Conservation (phyloP, 208 protist genomes). For the Angomonas deanei region DNA sequence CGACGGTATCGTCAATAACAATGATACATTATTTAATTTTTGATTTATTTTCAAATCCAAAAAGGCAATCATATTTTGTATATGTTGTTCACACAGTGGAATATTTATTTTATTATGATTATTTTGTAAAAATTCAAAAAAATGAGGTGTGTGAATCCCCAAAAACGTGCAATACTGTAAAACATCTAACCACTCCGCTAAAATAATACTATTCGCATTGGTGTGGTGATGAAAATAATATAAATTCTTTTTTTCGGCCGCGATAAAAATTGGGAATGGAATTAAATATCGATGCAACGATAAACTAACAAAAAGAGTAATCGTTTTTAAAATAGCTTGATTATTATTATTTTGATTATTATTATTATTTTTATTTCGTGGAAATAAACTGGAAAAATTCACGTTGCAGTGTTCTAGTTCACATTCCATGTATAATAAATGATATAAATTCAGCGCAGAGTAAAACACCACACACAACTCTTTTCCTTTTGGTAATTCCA, state of each 20-base stretch:
- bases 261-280: not conserved
- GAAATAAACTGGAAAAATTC: not conserved
- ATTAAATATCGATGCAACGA: not conserved
- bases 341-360: slow-evolving; percentile 5
- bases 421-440: not conserved
- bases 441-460: not conserved
- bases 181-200: not conserved
- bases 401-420: not conserved
- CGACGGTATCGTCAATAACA: too few relatives aligned
- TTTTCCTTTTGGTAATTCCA: not conserved
- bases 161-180: not conserved
- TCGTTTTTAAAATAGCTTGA: not conserved
- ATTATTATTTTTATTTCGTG: slow-evolving; percentile 4
- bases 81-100: not conserved
- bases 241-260: not conserved
- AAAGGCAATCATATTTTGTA: not conserved
- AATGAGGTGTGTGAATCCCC: not conserved
- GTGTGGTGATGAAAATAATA: not conserved
- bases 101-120: slow-evolving; percentile 4
- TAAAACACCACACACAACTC: not conserved
- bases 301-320: not conserved
- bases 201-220: slow-evolving; percentile 1
- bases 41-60: not conserved
- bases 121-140: not conserved
- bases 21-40: too few relatives aligned